A percentile compares a stretch with the other conserved stretches of the same genome.
Conservation (phyloP, 2,329 filamentous ascomycete genomes). For the Mariannaea sp. region DNA sequence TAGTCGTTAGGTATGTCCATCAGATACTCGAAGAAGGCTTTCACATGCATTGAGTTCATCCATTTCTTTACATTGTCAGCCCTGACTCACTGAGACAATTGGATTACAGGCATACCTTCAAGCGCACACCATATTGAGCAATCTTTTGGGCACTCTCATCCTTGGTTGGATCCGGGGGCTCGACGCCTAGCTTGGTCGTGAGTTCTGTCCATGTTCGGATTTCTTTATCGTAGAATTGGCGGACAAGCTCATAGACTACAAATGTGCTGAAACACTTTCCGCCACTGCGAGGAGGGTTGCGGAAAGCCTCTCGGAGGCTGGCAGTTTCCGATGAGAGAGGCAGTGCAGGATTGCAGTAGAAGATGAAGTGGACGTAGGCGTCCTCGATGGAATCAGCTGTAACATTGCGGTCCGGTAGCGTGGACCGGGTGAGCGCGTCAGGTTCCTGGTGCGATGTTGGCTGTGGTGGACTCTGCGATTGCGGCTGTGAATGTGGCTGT, state of each 20-base stretch:
- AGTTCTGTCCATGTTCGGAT: constrained; percentile 93
- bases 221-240: constrained; percentile 77
- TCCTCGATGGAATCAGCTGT: constrained; percentile 75
- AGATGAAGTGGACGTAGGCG: constrained; percentile 81
- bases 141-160: constrained; percentile 92
- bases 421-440: constrained; percentile 28
- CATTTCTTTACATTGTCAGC: constrained; percentile 67
- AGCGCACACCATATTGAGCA: constrained; percentile 88
- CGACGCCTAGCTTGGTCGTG: constrained; percentile 84
- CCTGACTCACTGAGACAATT: no score
- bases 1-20: constrained; percentile 79
- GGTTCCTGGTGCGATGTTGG: constrained; percentile 18
- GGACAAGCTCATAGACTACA: constrained; percentile 76
- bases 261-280: constrained; percentile 85
- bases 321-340: constrained; percentile 67
- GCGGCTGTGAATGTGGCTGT: constrained; percentile 21
- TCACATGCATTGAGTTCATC: constrained; percentile 96
- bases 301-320: constrained; percentile 76
- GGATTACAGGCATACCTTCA: constrained; percentile 68
- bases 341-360: constrained; percentile 88
- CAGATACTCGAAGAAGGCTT: constrained; percentile 92
- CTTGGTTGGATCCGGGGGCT: constrained; percentile 79
- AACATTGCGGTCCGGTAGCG: constrained; percentile 70
- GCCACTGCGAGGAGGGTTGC: constrained; percentile 81
- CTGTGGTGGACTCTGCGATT: constrained; percentile 14